Base-by-base conservation (phyloP, 2,329 filamentous ascomycete genomes). In the Pseudopithomyces maydicus region DNA sequence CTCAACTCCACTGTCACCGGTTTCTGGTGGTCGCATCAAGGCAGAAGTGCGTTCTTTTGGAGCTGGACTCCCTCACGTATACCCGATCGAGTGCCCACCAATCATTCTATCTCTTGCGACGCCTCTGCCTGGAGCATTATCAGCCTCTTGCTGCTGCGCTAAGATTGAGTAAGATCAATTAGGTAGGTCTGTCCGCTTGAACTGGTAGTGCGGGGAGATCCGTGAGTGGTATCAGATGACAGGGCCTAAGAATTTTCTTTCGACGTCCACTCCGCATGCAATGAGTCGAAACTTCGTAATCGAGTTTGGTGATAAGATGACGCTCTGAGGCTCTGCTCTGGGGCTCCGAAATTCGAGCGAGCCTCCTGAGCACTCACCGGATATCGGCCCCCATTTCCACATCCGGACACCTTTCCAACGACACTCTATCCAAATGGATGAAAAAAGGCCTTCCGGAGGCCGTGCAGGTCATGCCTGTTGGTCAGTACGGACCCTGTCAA, bases 1-100 rank as follows among this genome's bases (percentile, higher is more conserved):
- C 22, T 15, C 15, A 44, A 43, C 49, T 66, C 72, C 72, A 70
- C 70, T 44, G 62, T 65, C 55, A 72, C 72, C 73, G 72, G 73
- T 74, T 64, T 70, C 36, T 49, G 32, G 59, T 56, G n/a, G 47
- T 54, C 38, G 52, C n/a, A 38, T 44, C 67, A 63, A 74, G 71
- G 70, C 71, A 72, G 68, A 72, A 69, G 54, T 62, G 44, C 43
- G 52, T 41, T 43, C 35, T 42, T 45, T 47, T 26, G 61, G 56
- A 67, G 62, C 53, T 63, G 57, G 61, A 56, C 20, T 54, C 10
- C 46, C 17, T 33, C 58, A 23, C 38, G 56, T 57, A 52, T 57
- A 58, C 58, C 62, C 57, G 52, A 57, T 52, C 55, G 54, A 17
- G 54, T 43, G 48, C 26, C 17, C 55, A 41, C 54, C 53, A 60